Percentiles rank a stretch among this genome's conserved stretches.
Evolutionary conservation across 345 rosid species (phyloP).

Genomic region (Lepidium africanum): DNA sequence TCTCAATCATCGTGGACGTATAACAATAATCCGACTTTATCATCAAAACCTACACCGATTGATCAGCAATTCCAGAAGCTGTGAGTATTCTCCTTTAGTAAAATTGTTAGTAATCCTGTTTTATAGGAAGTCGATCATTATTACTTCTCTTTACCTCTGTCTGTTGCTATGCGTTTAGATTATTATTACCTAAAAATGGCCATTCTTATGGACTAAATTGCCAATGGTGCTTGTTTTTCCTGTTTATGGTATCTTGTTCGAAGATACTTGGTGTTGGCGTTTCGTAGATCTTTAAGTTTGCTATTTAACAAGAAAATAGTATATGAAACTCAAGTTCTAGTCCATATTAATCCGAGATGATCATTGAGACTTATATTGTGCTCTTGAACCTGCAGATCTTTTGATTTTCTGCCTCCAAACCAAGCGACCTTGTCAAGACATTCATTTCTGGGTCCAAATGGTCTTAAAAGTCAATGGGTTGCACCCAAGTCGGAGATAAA

Average conservation of each 20-base stretch:
- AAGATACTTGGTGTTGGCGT: background rate
- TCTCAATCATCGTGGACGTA: constrained; percentile 51
- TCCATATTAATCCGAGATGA: background rate
- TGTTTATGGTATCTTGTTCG: background rate
- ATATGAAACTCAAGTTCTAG: background rate
- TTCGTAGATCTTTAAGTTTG: background rate
- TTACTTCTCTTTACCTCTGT: background rate
- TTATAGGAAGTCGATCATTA: background rate
- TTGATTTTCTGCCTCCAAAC: constrained; percentile 57
- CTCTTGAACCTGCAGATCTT: constrained; percentile 46
- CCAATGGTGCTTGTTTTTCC: background rate
- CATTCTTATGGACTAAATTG: background rate
- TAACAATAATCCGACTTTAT: constrained; percentile 33
- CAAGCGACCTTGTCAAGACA: constrained; percentile 93
- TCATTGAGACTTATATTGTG: background rate
- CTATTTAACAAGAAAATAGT: background rate
- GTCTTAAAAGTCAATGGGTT: constrained; percentile 82
- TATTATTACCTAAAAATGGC: background rate
- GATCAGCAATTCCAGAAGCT: constrained; percentile 77
- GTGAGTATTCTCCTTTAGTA: constrained; percentile 41
- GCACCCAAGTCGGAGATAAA: constrained; percentile 70
- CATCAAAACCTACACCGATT: constrained; percentile 36
- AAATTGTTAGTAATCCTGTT: background rate
- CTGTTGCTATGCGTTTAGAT: background rate
- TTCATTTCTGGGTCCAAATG: constrained; percentile 81